phyloP scores from a whole-genome alignment of 805 yeast genomes.

The Lipomyces anomalus region DNA sequence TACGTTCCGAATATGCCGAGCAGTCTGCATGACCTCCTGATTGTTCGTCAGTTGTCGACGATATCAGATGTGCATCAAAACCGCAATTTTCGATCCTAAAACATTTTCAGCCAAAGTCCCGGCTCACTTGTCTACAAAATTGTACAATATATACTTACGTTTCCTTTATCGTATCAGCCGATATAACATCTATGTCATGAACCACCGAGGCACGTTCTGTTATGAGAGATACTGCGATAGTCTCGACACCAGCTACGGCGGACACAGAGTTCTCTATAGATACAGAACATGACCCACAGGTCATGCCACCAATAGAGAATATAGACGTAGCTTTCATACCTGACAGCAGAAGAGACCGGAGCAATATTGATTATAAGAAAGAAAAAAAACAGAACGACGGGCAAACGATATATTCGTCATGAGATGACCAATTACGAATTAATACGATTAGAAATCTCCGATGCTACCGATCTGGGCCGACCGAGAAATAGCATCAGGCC shows the following conservation, averaged over 20 bases:
- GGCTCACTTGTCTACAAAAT: neutral
- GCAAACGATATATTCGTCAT: no score
- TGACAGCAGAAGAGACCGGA: no score
- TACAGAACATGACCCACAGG: constrained; percentile 80
- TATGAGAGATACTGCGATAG: constrained; percentile 61
- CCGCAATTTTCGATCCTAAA: constrained; percentile 67
- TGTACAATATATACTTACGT: constrained; percentile 11
- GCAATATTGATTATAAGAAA: no score
- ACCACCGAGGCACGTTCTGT: constrained; percentile 65
- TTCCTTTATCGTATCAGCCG: constrained; percentile 40
- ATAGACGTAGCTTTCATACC: constrained; percentile 16
- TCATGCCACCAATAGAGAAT: constrained; percentile 64
- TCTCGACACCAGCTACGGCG: constrained; percentile 45
- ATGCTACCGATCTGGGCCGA: no score
- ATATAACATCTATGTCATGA: constrained; percentile 39
- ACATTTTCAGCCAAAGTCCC: neutral
- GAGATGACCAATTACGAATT: no score
- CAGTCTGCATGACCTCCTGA: constrained; percentile 6
- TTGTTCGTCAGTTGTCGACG: constrained; percentile 10
- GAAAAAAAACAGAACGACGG: no score
- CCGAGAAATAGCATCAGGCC: no score
- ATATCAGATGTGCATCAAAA: constrained; percentile 47
- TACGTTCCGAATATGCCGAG: constrained; percentile 4
- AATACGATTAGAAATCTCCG: no score
- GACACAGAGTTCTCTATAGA: constrained; percentile 55